phyloP scores from a whole-genome alignment of 345 rosid species.

The Geranium rotundifolium region DNA sequence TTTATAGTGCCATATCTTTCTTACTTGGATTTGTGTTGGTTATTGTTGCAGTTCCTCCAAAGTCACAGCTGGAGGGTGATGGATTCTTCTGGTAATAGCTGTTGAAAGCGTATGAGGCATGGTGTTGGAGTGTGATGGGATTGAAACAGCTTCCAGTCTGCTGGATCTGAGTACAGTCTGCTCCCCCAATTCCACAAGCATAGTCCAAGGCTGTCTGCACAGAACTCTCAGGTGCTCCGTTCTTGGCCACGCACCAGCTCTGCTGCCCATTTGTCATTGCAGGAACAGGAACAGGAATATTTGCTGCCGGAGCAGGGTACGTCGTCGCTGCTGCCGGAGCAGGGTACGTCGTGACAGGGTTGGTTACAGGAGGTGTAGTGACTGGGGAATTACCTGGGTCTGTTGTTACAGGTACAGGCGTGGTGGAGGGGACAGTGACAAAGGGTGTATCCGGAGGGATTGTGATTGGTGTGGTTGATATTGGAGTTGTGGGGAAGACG shows the following conservation, averaged over 20 bases:
- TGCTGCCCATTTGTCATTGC: constrained; percentile 57
- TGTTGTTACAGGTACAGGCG: too few relatives aligned
- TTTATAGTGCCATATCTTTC: constrained; percentile 9
- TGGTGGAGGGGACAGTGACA: too few relatives aligned
- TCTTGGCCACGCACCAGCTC: constrained; percentile 83
- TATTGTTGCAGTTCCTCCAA: constrained; percentile 60
- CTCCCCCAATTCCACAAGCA: constrained; percentile 82
- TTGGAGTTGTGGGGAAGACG: constrained; percentile 17
- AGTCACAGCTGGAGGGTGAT: constrained; percentile 69
- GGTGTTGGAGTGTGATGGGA: constrained; percentile 57
- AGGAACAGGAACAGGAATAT: constrained; percentile 43
- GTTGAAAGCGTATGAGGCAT: constrained; percentile 89
- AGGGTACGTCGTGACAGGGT: constrained; percentile 2
- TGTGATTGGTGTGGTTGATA: constrained; percentile 22
- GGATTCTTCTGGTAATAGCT: constrained; percentile 88
- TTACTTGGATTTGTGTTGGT: constrained; percentile 75
- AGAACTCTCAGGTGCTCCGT: constrained; percentile 40
- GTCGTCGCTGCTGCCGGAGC: constrained; percentile 26
- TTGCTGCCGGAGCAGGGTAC: constrained; percentile 34
- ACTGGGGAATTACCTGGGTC: too few relatives aligned
- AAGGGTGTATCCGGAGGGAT: constrained; percentile 5
- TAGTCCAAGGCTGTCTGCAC: constrained; percentile 79
- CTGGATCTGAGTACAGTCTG: constrained; percentile 83
- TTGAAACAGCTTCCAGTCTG: constrained; percentile 72
- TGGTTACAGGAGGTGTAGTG: constrained; percentile 20